These are phyloP conservation scores for Funneliformis mosseae DNA, from an alignment of 192 early-diverging fungal species.

Conservation along the genomic window DNA sequence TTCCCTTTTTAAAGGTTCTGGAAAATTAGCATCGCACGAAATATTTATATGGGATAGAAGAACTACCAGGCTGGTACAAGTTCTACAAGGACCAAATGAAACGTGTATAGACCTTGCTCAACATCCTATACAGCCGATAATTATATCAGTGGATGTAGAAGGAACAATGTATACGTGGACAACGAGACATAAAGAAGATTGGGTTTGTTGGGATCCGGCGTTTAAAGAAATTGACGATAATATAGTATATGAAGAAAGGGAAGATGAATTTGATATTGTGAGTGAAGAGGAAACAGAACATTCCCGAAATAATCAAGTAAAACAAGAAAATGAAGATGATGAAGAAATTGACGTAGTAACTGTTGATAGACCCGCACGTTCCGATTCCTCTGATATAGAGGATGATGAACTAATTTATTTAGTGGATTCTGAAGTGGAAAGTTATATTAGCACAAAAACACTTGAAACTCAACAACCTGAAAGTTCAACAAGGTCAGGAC, in stretches of 20 bases:
- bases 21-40: slow-evolving; percentile 86
- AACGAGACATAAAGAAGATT: slow-evolving; percentile 78
- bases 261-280: slow-evolving; percentile 88
- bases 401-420: slow-evolving; percentile 12
- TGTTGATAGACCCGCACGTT: slow-evolving; percentile 1
- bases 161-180: slow-evolving; percentile 91
- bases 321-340: not conserved
- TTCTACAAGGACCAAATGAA: slow-evolving; percentile 88
- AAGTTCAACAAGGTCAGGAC: not conserved
- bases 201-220: slow-evolving; percentile 93
- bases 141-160: slow-evolving; percentile 79
- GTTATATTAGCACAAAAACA: not conserved
- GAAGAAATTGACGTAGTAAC: slow-evolving; percentile 16
- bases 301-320: not conserved
- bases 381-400: not conserved
- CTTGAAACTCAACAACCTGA: not conserved
- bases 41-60: slow-evolving; percentile 94
- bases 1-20: slow-evolving; percentile 58
- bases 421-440: not conserved
- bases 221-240: slow-evolving; percentile 95
- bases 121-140: slow-evolving; percentile 85
- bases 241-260: slow-evolving; percentile 88
- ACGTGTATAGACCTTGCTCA: slow-evolving; percentile 80
- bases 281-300: not conserved
- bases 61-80: slow-evolving; percentile 81